phyloP scores from a whole-genome alignment of 352 stramenopile species.

The Pythium myriotylum region DNA sequence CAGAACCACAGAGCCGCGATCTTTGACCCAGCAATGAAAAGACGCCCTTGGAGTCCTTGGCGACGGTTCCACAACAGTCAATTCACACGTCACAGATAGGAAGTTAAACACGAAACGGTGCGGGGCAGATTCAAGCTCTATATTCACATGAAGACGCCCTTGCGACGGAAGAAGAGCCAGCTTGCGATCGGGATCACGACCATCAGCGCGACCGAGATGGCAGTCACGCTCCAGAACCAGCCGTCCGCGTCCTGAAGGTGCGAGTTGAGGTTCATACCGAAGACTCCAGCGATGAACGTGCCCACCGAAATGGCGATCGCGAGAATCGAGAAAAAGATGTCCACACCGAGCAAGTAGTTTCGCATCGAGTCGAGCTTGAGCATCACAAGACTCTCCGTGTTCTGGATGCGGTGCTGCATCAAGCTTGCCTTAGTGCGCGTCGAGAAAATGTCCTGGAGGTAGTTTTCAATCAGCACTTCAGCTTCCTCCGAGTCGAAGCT shows the following conservation, averaged over 20 bases:
- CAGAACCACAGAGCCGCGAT: too few species aligned
- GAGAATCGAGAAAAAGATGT: slow-evolving; percentile 73
- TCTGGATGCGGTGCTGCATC: slow-evolving; percentile 74
- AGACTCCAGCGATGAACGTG: slow-evolving; percentile 63
- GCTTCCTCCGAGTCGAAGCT: slow-evolving; percentile 76
- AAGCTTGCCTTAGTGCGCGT: slow-evolving; percentile 72
- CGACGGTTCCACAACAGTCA: background rate
- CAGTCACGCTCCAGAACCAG: slow-evolving; percentile 69
- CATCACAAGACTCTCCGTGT: slow-evolving; percentile 79
- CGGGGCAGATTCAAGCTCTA: too few species aligned
- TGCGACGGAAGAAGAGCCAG: slow-evolving; percentile 63
- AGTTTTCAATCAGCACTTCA: slow-evolving; percentile 75
- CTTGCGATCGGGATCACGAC: slow-evolving; percentile 46
- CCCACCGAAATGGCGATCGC: slow-evolving; percentile 65
- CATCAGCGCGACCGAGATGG: slow-evolving; percentile 43
- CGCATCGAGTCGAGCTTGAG: slow-evolving; percentile 79
- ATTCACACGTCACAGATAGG: too few species aligned
- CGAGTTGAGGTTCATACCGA: slow-evolving; percentile 76
- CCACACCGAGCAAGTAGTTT: slow-evolving; percentile 76
- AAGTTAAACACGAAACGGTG: too few species aligned
- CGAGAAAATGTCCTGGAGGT: slow-evolving; percentile 80
- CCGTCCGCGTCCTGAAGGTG: slow-evolving; percentile 41
- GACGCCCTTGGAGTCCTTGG: background rate
- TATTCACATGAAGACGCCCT: slow-evolving; percentile 41
- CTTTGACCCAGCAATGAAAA: background rate